Percentiles rank a stretch among this genome's conserved stretches.
These are phyloP conservation scores for Botryotinia calthae DNA, from an alignment of 2,329 filamentous ascomycete genomes.

Conservation along the genomic window DNA sequence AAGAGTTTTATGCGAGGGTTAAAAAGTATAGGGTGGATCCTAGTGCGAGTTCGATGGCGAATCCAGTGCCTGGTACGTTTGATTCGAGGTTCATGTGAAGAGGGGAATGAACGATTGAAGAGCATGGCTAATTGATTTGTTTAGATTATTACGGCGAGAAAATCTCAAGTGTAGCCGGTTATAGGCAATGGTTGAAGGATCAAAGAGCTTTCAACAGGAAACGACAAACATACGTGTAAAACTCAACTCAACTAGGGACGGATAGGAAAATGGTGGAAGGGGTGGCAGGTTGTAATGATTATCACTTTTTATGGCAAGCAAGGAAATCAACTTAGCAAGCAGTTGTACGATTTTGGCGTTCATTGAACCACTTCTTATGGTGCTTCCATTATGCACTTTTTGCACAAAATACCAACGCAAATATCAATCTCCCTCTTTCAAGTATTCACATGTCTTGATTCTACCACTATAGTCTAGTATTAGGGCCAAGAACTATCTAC, in stretches of 20 bases:
- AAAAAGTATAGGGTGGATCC: constrained; percentile 92
- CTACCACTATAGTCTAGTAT: constrained; percentile 42
- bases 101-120: background rate
- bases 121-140: background rate
- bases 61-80: constrained; percentile 60
- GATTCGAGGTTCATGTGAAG: background rate
- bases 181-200: constrained; percentile 95
- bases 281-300: constrained; percentile 16
- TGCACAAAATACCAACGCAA: constrained; percentile 12
- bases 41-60: constrained; percentile 80
- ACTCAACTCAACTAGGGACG: background rate
- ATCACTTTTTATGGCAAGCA: constrained; percentile 12
- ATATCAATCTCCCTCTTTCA: constrained; percentile 16
- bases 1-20: constrained; percentile 86
- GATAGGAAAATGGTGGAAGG: constrained; percentile 19
- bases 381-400: background rate
- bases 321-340: constrained; percentile 8
- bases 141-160: constrained; percentile 96
- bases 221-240: constrained; percentile 40
- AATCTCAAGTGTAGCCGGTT: constrained; percentile 88
- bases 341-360: constrained; percentile 19
- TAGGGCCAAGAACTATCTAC: constrained; percentile 61
- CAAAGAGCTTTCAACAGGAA: constrained; percentile 97
- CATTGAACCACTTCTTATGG: constrained; percentile 12
- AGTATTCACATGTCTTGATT: background rate